Base-by-base conservation (phyloP, 768 basidiomycete genomes). In the Favolaschia claudopus region DNA sequence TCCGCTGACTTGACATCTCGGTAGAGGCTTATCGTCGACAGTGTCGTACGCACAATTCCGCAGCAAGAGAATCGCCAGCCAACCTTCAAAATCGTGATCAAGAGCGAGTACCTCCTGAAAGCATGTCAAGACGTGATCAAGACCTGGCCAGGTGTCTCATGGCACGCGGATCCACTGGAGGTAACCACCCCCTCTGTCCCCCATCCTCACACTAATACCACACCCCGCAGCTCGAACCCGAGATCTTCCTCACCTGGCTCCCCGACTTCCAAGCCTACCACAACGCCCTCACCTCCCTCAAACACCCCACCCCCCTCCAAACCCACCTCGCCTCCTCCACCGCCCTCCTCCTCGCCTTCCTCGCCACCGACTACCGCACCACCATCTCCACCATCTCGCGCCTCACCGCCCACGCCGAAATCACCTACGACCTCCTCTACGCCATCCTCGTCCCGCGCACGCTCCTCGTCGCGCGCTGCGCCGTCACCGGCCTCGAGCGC, bases 91-190 rank as follows among this genome's bases (percentile, higher is more conserved):
- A 68, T 87, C 28, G 75, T 86, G 43, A 69, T 89, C 70, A 86
- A 87, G 74, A 87, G 85, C 64, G 77, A 75, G 25, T 84, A 84
- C 62, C 78, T 89, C 54, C 70, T 84, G 22, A 80, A 84, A 62
- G 83, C 82, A 2, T 85, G 85, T 63, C 80, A 84, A 60, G 83
- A 85, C 36, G 82, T 88, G 19, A 82, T 89, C 56, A 75, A 80
- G 51, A 75, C 79, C 5, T 84, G 83, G 79, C 83, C 82, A 25
- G 86, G 86, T 15, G 73, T 87, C 24, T 87, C 86, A 8, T 89
- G 87, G 86, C 82, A 83, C 29, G 68, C 81, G 5, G 81, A 85
- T 27, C 85, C 85, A 7, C 75, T 88, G 10, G 81, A 84, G 71
- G 86, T 85, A 65, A n/a, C n/a, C 6, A 55, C 47, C 57, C 7